Percentiles rank a stretch among this genome's conserved stretches.
phyloP scores from a whole-genome alignment of 1,139 yeast species.

The Magnusiomyces suaveolens region DNA sequence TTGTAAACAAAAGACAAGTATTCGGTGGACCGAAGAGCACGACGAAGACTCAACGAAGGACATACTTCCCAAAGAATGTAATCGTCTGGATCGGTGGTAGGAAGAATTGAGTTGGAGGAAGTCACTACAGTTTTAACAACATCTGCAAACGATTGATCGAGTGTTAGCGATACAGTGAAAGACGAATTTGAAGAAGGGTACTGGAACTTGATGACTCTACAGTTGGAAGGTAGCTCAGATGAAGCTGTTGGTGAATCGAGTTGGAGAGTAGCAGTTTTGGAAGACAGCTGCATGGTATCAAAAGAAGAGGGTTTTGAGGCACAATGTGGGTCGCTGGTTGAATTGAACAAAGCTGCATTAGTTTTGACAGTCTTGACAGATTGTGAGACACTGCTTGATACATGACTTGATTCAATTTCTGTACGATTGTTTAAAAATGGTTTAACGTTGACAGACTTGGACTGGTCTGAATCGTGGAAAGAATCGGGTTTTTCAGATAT shows the following conservation, averaged over 20 bases:
- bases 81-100: slow-evolving; percentile 9
- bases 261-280: neutral
- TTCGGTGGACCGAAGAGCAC: slow-evolving; percentile 10
- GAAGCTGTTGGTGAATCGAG: too few relatives aligned
- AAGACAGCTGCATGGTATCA: neutral
- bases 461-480: neutral
- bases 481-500: neutral
- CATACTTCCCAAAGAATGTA: slow-evolving; percentile 12
- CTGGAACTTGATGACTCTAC: neutral
- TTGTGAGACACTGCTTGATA: neutral
- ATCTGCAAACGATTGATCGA: slow-evolving; percentile 4
- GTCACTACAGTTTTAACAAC: slow-evolving; percentile 8
- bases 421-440: too few relatives aligned
- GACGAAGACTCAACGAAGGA: slow-evolving; percentile 7
- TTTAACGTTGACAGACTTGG: too few relatives aligned
- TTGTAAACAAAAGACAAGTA: slow-evolving; percentile 4
- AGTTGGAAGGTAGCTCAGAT: neutral
- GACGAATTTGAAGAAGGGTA: too few relatives aligned
- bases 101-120: neutral
- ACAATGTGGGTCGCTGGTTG: neutral
- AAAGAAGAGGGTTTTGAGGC: neutral
- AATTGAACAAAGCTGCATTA: neutral
- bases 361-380: too few relatives aligned
- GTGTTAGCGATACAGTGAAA: neutral
- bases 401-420: neutral